Base-by-base conservation (phyloP, 352 stramenopile species). In the Phytophthora boehmeriae region DNA sequence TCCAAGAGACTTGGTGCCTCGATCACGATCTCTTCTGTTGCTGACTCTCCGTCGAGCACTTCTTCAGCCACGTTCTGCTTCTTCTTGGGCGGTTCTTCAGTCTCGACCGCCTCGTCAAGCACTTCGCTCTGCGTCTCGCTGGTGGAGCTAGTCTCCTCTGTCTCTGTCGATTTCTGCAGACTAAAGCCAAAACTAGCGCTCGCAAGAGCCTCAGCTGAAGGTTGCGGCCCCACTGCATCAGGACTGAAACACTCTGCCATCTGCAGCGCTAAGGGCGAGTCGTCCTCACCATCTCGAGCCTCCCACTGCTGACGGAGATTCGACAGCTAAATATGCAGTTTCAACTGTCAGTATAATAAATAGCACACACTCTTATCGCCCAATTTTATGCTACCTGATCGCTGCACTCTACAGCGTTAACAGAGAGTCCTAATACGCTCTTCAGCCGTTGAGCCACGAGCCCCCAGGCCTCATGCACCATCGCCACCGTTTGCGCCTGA, bases 401-500 rank as follows among this genome's bases (percentile, higher is more conserved):
- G 30, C 55, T 68, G 36, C 66, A 71, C 23, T 60, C 53, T 2
- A 71, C 61, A 2, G 61, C 60, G 41, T 74, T 56, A 19, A 64
- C 32, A 0, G 43, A 28, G 17, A 48, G 2, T 1, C 27, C 38
- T 36, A 63, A 27, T 13, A 35, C 13, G 4, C 4, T 32, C 14
- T 59, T 67, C 0, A 65, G 27, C 5, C 8, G 44, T 16, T 27
- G 35, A 3, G 66, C 61, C 16, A 75, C 50, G 35, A 75, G 43
- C 0, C 56, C 56, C 66, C 66, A 75, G 1, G 61, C 66, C 23
- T 75, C 66, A n/a, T 75, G 66, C 45, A 75, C 55, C 23, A 63
- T 56, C n/a, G 56, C 62, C 51, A 71, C 61, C 4, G 61, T 71
- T 57, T 68, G 45, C n/a, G 55, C 66, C 5, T 57, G 34, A 19